phyloP scores from a whole-genome alignment of 495 filamentous ascomycete species.

The Xylaria telfairii region DNA sequence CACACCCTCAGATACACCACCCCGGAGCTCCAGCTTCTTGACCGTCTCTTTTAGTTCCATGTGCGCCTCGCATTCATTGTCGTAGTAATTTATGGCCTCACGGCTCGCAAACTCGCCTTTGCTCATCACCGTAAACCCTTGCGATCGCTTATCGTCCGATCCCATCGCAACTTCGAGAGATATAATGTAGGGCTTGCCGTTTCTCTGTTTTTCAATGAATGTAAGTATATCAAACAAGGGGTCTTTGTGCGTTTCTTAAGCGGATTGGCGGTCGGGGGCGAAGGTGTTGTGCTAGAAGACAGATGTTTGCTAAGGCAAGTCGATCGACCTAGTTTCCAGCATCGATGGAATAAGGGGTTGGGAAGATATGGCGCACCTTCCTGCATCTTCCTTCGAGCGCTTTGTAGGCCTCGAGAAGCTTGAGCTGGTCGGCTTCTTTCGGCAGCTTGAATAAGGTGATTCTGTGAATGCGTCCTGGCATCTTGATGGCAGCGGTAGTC shows the following conservation, averaged over 20 bases:
- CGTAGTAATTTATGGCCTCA: constrained; percentile 76
- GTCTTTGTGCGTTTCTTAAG: background rate
- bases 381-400: constrained; percentile 29
- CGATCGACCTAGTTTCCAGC: background rate
- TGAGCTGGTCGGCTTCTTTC: constrained; percentile 35
- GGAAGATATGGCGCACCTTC: constrained; percentile 33
- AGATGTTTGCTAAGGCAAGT: background rate
- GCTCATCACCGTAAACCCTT: constrained; percentile 68
- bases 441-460: constrained; percentile 50
- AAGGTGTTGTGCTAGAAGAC: background rate
- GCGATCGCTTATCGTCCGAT: constrained; percentile 62
- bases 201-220: constrained; percentile 43
- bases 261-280: background rate
- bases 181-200: constrained; percentile 72
- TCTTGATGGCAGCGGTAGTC: background rate
- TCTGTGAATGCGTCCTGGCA: constrained; percentile 33
- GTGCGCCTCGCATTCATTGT: constrained; percentile 68
- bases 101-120: constrained; percentile 64
- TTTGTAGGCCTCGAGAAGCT: constrained; percentile 41
- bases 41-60: constrained; percentile 60
- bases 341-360: background rate
- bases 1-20: background rate
- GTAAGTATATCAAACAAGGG: background rate
- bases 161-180: constrained; percentile 47
- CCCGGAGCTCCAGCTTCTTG: background rate